Evolutionary conservation across 164 flowering plant species (phyloP).

Genomic region (Vitis labrusca): DNA sequence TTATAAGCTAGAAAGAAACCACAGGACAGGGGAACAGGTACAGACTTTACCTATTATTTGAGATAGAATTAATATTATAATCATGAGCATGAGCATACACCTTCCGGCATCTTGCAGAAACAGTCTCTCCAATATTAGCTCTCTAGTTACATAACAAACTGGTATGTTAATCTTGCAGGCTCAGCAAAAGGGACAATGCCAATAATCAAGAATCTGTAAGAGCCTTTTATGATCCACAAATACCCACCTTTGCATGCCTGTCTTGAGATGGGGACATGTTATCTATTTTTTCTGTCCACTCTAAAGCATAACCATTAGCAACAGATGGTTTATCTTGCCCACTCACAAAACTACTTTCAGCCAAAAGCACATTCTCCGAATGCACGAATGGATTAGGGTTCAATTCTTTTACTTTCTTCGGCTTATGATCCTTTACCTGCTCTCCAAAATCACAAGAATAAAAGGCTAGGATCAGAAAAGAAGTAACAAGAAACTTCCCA

Average conservation of each 20-base stretch:
- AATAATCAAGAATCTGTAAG: background rate
- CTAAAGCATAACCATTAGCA: conserved; percentile 44
- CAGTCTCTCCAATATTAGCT: conserved; percentile 32
- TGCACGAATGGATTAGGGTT: conserved; percentile 35
- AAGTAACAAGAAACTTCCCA: no score
- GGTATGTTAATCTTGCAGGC: conserved; percentile 4
- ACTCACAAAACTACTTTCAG: conserved; percentile 50
- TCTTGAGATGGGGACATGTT: conserved; percentile 24
- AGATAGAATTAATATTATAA: conserved; percentile 77
- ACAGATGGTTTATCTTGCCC: conserved; percentile 32
- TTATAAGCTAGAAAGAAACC: background rate
- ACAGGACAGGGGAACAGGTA: background rate
- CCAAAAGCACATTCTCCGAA: conserved; percentile 69
- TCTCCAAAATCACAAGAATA: conserved; percentile 20
- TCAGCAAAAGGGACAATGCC: background rate
- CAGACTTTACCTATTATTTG: conserved; percentile 62
- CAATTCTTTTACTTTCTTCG: conserved; percentile 59
- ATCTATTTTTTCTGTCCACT: conserved; percentile 39
- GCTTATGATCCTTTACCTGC: conserved; percentile 65
- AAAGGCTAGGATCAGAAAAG: background rate
- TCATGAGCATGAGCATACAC: conserved; percentile 90
- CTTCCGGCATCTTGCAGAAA: conserved; percentile 63
- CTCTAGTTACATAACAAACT: conserved; percentile 37
- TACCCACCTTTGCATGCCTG: conserved; percentile 33
- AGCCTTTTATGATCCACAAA: background rate